Base-by-base conservation (phyloP, 192 early-diverging fungal species). In the Entomortierella parvispora region DNA sequence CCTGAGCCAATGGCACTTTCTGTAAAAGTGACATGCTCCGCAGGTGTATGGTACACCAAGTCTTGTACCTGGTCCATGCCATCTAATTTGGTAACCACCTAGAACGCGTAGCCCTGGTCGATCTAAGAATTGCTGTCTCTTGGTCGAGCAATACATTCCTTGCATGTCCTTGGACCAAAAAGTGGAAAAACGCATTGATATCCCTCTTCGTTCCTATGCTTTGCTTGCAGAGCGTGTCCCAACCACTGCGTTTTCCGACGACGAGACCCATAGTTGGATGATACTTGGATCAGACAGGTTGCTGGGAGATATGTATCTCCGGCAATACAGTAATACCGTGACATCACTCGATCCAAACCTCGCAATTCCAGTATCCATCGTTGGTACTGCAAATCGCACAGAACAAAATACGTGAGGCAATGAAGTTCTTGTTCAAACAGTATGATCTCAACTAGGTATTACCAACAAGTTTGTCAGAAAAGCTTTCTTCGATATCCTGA, bases 261-360 rank as follows among this genome's bases (percentile, higher is more conserved):
- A 46, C 98, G 90, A 11, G 95, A 97, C 15, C 98, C 97, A 80
- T 95, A 99, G 68, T 99, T 97, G 1, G 94, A 95, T 3, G 97
- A 98, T 0, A 99, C 96, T 77, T 99, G 98, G 79, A 99, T 99
- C 62, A 99, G 83, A 62, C 95, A 97, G 0, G 95, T 98, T 0
- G 98, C 98, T 20, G 98, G 97, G 33, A 99, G 80, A 84, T 99
- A 96, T n/a, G 98, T 99, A 79, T 99, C 98, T 68, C 98, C 98
- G 51, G 99, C 94, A 99, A 99, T 15, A 99, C 93, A 81, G 99
- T 98, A 56, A 95, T 95, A 80, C 98, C 99, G 84, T 99, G 96
- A 37, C 96, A 95, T 40, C 94, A 87, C 50, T 85, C 80, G 54
- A 99, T 98, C 71, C 99, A 79, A 76, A 95, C 99, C 80, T 99